Percentiles rank a stretch among this genome's conserved stretches.
Evolutionary conservation across 352 stramenopile genomes (phyloP).

Genomic region (Pythium aristosporum): DNA sequence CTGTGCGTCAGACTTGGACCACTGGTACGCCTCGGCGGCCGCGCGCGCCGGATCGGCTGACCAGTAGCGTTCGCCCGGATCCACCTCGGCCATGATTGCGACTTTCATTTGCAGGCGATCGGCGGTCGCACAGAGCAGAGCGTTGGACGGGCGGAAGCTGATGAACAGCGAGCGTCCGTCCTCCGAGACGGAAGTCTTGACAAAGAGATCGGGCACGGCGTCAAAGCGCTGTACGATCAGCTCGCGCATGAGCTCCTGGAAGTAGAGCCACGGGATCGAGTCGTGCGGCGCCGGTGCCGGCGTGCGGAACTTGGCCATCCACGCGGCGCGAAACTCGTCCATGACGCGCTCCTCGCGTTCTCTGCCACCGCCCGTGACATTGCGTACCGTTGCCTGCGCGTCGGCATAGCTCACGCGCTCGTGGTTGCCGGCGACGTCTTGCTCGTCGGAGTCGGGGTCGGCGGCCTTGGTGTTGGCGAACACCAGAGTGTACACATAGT

Average conservation of each 20-base stretch:
- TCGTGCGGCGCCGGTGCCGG: conserved; percentile 41
- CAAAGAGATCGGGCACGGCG: conserved; percentile 39
- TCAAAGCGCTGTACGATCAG: conserved; percentile 70
- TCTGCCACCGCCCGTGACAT: conserved; percentile 45
- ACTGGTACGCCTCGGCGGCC: conserved; percentile 34
- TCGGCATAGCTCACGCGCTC: conserved; percentile 51
- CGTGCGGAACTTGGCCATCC: conserved; percentile 70
- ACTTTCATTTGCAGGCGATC: conserved; percentile 46
- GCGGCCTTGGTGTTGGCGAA: conserved; percentile 47
- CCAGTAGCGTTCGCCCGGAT: conserved; percentile 43
- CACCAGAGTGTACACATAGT: conserved; percentile 76
- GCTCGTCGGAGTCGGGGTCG: conserved; percentile 1
- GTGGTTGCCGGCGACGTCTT: not conserved
- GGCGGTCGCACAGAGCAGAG: conserved; percentile 44
- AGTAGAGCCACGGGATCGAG: conserved; percentile 44
- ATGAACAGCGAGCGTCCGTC: conserved; percentile 38
- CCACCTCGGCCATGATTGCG: conserved; percentile 46
- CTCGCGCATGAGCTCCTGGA: conserved; percentile 69
- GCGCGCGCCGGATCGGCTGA: conserved; percentile 23
- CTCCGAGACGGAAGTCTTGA: conserved; percentile 30
- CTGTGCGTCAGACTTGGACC: conserved; percentile 41
- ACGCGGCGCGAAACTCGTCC: conserved; percentile 51
- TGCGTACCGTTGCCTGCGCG: conserved; percentile 46
- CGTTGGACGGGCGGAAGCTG: conserved; percentile 49
- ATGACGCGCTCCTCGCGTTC: conserved; percentile 43